Percentiles rank a stretch among this genome's conserved stretches.
These are phyloP conservation scores for Fusarium ambrosium DNA, from an alignment of 2,329 filamentous ascomycete species.

Conservation along the genomic window DNA sequence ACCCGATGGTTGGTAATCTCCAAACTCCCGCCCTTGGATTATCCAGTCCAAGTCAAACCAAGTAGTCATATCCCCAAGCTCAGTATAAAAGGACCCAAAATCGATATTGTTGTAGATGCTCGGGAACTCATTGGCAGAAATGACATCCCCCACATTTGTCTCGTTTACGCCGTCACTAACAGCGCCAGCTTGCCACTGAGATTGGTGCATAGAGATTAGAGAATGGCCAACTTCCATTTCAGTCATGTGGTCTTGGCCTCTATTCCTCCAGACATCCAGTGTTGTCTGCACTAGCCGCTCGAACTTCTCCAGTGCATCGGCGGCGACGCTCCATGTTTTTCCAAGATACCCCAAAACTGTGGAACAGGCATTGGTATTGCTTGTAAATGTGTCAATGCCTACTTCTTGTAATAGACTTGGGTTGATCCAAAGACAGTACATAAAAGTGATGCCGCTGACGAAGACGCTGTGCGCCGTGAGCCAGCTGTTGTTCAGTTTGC, in stretches of 20 bases:
- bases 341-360: conserved; percentile 39
- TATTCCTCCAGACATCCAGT: conserved; percentile 7
- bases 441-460: conserved; percentile 49
- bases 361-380: conserved; percentile 34
- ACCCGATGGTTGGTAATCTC: background rate
- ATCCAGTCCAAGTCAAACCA: conserved; percentile 47
- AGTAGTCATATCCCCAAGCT: conserved; percentile 44
- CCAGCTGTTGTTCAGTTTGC: conserved; percentile 48
- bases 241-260: background rate
- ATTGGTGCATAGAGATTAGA: conserved; percentile 22
- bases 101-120: conserved; percentile 9
- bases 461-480: conserved; percentile 50
- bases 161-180: background rate
- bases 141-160: background rate
- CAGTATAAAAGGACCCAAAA: conserved; percentile 32
- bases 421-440: conserved; percentile 45
- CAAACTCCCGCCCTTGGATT: background rate
- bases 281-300: conserved; percentile 34
- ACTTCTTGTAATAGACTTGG: conserved; percentile 15
- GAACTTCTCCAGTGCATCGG: conserved; percentile 52
- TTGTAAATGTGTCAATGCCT: conserved; percentile 7
- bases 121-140: background rate
- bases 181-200: background rate
- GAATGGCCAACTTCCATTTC: conserved; percentile 22
- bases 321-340: conserved; percentile 51